Evolutionary conservation across 2,329 filamentous ascomycete species (phyloP), one percentile per base, ranked within the genome.

Genomic region (Sphaerulina musiva): DNA sequence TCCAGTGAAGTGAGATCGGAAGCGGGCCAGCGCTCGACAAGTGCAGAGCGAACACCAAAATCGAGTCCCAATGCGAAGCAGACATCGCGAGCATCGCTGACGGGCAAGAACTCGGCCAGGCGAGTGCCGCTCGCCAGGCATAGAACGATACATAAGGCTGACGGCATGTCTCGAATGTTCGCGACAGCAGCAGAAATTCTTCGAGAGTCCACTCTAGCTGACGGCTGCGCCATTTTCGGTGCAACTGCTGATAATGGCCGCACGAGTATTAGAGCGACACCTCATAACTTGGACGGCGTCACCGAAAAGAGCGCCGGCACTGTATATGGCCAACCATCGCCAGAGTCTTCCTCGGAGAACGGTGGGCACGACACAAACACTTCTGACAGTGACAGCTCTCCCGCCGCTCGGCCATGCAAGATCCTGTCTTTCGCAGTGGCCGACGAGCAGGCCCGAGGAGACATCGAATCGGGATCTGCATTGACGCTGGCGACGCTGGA

Each of bases 171-270:
- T 17, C 51, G 54, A 12, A 62, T 63, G 55, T 64, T 62, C 45
- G 53, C 58, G 7, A 50, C 60, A 10, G 65, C 65, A 2, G 64
- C 63, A 1, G 56, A 62, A 6, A 64, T 66, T 20, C 44, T 67
- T 12, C 63, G 64, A 5, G 63, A 66, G n/a, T 63, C 62, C 1
- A 64, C 64, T 6, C 55, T 67, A 2, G 65, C 65, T 3, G 65
- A 67, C 38, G 65, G 63, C 7, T 62, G 59, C 5, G 64, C 61
- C 0, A 61, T 67, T 17, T 66, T 67, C 42, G 65, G 63, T 6
- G 61, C 64, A 1, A 59, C 62, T 23, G 59, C 59, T 20, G 54
- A 55, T 29, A 43, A 51, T 12, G 57, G 59, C 8, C 32, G 56
- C 4, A 54, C 54, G n/a, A 58, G 50, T 34, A 55, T 54, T 39